Conservation (phyloP, 208 protist genomes). For the Leishmania aethiopica region DNA sequence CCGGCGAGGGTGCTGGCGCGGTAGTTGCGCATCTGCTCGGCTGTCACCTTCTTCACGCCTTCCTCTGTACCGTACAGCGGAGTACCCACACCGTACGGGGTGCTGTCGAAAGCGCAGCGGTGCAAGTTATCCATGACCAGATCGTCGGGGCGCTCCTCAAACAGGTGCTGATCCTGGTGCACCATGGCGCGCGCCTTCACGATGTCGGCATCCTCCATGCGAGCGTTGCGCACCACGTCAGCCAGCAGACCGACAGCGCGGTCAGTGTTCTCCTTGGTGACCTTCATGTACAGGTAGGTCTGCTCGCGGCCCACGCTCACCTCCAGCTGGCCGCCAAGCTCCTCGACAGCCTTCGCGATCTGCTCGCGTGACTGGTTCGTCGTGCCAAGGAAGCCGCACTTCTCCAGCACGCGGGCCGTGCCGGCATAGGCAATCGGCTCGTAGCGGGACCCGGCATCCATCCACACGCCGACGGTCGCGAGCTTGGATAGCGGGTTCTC, state of each 20-base stretch:
- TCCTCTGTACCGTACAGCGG: constrained; percentile 96
- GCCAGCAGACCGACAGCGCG: constrained; percentile 95
- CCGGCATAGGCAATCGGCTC: constrained; percentile 97
- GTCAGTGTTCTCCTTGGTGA: constrained; percentile 93
- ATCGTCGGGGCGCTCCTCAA: constrained; percentile 94
- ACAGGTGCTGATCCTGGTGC: constrained; percentile 92
- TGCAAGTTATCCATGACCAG: constrained; percentile 97
- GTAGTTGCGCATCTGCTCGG: constrained; percentile 69
- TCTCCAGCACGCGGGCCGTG: constrained; percentile 98
- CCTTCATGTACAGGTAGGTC: constrained; percentile 95
- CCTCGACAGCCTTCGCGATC: constrained; percentile 94
- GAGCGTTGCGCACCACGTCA: constrained; percentile 97
- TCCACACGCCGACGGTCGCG: constrained; percentile 97
- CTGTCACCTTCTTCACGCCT: constrained; percentile 89
- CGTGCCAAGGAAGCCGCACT: constrained; percentile 98
- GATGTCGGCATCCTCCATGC: constrained; percentile 87
- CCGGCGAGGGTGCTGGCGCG: constrained; percentile 94
- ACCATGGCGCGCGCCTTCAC: constrained; percentile 91
- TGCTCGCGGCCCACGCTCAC: constrained; percentile 98
- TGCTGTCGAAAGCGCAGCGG: constrained; percentile 91
- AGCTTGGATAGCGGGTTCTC: constrained; percentile 86
- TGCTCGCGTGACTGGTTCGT: constrained; percentile 78
- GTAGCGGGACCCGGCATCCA: constrained; percentile 96
- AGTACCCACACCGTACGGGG: constrained; percentile 84
- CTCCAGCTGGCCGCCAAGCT: constrained; percentile 96